Percentiles rank a stretch among this genome's conserved stretches.
These are phyloP conservation scores for Boechera divaricarpa DNA, from an alignment of 345 rosid genomes.

Conservation along the genomic window DNA sequence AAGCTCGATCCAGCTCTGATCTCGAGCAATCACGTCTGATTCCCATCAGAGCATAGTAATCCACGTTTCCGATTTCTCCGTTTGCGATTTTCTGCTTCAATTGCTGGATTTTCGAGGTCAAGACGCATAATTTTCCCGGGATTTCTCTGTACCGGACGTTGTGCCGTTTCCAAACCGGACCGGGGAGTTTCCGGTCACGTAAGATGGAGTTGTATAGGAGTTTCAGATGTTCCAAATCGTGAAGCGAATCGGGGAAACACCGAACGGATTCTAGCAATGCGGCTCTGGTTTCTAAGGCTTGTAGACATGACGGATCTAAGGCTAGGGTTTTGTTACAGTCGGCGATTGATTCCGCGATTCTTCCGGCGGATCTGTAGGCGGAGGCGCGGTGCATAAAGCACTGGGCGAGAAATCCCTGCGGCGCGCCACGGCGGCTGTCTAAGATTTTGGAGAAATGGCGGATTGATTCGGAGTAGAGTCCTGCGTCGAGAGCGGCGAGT, in stretches of 20 bases:
- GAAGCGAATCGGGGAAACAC: constrained; percentile 88
- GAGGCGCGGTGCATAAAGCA: constrained; percentile 90
- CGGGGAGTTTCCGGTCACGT: constrained; percentile 94
- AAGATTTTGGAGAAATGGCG: constrained; percentile 94
- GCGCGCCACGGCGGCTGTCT: constrained; percentile 88
- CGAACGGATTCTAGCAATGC: constrained; percentile 75
- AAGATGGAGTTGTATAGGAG: constrained; percentile 85
- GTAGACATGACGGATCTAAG: constrained; percentile 79
- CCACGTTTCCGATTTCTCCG: constrained; percentile 82
- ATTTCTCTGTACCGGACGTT: constrained; percentile 84
- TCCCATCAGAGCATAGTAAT: constrained; percentile 85
- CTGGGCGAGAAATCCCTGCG: constrained; percentile 85
- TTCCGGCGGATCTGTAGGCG: constrained; percentile 74
- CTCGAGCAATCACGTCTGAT: constrained; percentile 85
- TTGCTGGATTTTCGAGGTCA: constrained; percentile 66
- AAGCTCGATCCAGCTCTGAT: constrained; percentile 93
- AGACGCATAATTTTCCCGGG: constrained; percentile 79
- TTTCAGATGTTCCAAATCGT: constrained; percentile 92
- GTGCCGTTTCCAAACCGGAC: constrained; percentile 98
- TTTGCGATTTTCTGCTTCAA: constrained; percentile 80
- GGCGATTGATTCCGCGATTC: constrained; percentile 86
- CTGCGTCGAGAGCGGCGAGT: constrained; percentile 88
- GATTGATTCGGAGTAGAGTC: constrained; percentile 84
- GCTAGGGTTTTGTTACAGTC: constrained; percentile 93
- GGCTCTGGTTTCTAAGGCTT: constrained; percentile 90